These are phyloP conservation scores for Cryptococcus sp. DNA, from an alignment of 1,284 basidiomycete species.

Conservation along the genomic window DNA sequence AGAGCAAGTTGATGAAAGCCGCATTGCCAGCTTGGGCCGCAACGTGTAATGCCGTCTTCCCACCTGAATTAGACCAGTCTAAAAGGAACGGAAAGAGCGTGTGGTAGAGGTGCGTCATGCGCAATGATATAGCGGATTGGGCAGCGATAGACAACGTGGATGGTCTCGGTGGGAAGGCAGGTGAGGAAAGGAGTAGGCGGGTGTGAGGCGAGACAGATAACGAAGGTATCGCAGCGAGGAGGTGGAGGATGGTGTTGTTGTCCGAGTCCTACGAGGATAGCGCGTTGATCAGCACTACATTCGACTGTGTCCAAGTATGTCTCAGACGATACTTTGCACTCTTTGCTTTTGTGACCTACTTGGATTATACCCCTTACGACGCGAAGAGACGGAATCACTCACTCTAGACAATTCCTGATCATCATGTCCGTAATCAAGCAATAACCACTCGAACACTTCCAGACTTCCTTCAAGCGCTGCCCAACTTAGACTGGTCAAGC, in stretches of 20 bases:
- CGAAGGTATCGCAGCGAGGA: slow-evolving; percentile 71
- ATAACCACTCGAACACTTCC: slow-evolving; percentile 84
- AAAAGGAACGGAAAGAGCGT: slow-evolving; percentile 65
- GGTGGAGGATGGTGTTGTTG: slow-evolving; percentile 84
- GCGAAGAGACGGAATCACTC: slow-evolving; percentile 41
- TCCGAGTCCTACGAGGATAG: slow-evolving; percentile 70
- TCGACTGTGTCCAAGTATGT: no score
- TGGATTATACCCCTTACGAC: not conserved
- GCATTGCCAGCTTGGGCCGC: slow-evolving; percentile 86
- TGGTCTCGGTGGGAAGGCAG: slow-evolving; percentile 29
- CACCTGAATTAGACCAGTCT: slow-evolving; percentile 85
- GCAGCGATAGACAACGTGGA: slow-evolving; percentile 18
- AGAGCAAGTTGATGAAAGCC: slow-evolving; percentile 70
- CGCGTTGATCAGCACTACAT: not conserved
- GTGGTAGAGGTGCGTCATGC: slow-evolving; percentile 42
- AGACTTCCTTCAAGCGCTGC: slow-evolving; percentile 78
- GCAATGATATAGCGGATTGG: slow-evolving; percentile 25
- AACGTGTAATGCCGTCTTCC: slow-evolving; percentile 85
- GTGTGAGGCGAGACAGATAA: slow-evolving; percentile 48
- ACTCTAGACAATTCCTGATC: slow-evolving; percentile 86
- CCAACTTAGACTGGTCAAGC: slow-evolving; percentile 85
- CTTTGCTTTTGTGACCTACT: no score
- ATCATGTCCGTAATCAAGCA: slow-evolving; percentile 79
- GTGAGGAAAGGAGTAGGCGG: slow-evolving; percentile 28
- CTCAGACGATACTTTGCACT: no score